Conservation (phyloP, 345 rosid genomes). For the Gossypioides kirkii region DNA sequence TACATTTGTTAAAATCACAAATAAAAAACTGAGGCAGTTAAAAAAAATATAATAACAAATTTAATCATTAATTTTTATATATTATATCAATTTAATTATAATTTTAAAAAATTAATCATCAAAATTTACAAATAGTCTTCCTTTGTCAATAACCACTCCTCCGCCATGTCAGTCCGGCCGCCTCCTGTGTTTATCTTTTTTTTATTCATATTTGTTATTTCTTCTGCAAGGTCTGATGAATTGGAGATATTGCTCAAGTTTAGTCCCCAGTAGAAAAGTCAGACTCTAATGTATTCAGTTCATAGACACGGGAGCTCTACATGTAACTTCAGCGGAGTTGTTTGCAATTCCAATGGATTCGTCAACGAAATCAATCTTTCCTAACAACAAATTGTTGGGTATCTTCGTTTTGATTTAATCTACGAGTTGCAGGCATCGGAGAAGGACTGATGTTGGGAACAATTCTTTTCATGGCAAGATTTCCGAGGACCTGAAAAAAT, state of each 20-base stretch:
- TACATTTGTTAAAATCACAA: rapidly evolving
- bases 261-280: slow-evolving; percentile 35
- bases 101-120: too few species aligned
- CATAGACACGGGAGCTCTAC: slow-evolving; percentile 40
- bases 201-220: slow-evolving; percentile 12
- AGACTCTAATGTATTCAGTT: slow-evolving; percentile 28
- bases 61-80: rapidly evolving
- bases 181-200: slow-evolving; percentile 16
- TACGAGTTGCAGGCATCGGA: slow-evolving; percentile 44
- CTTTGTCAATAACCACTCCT: background rate
- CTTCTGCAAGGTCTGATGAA: slow-evolving; percentile 32
- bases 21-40: rapidly evolving
- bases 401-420: slow-evolving; percentile 48
- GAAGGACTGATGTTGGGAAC: slow-evolving; percentile 42
- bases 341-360: slow-evolving; percentile 38
- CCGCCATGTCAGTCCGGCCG: slow-evolving; percentile 24
- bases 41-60: too few species aligned
- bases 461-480: slow-evolving; percentile 48
- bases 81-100: too few species aligned
- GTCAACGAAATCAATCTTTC: slow-evolving; percentile 59
- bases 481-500: slow-evolving; percentile 32
- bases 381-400: slow-evolving; percentile 33
- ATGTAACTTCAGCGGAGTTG: slow-evolving; percentile 52
- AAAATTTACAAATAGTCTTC: background rate
- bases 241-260: slow-evolving; percentile 35